Percentiles rank a stretch among this genome's conserved stretches.
These are phyloP conservation scores for Rhodotorula kratochvilovae DNA, from an alignment of 768 basidiomycete species.

Conservation along the genomic window DNA sequence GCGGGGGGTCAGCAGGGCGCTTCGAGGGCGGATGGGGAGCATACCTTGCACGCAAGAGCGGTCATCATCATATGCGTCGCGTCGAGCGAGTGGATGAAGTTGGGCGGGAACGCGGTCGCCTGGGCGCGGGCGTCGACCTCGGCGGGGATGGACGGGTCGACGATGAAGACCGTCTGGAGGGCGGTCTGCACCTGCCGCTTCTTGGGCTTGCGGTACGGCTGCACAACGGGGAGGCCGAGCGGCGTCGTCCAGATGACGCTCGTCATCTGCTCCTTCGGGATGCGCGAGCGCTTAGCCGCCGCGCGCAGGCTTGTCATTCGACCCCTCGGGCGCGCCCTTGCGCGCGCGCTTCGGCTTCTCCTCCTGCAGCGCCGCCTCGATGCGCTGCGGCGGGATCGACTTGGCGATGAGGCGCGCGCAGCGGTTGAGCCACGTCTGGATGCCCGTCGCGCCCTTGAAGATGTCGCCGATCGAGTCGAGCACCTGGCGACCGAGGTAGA, in stretches of 20 bases:
- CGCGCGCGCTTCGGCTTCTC: slow-evolving; percentile 9
- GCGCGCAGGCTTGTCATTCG: neutral
- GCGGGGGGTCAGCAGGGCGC: too few species aligned
- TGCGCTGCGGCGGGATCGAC: slow-evolving; percentile 65
- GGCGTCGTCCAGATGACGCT: slow-evolving; percentile 94
- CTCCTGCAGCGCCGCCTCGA: slow-evolving; percentile 40
- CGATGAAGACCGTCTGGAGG: slow-evolving; percentile 80
- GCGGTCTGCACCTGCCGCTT: slow-evolving; percentile 70
- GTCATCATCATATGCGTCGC: slow-evolving; percentile 99
- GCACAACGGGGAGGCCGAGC: slow-evolving; percentile 89
- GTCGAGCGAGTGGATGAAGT: slow-evolving; percentile 95
- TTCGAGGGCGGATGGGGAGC: too few species aligned
- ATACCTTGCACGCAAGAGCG: slow-evolving; percentile 68
- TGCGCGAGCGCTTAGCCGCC: slow-evolving; percentile 44
- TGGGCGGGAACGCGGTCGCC: slow-evolving; percentile 95
- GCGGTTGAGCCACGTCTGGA: slow-evolving; percentile 83
- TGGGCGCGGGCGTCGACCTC: slow-evolving; percentile 83
- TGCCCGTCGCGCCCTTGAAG: slow-evolving; percentile 84
- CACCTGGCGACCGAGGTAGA: slow-evolving; percentile 76
- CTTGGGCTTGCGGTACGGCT: slow-evolving; percentile 82
- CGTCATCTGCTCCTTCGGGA: slow-evolving; percentile 88
- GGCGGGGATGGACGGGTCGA: slow-evolving; percentile 71
- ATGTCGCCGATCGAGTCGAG: slow-evolving; percentile 81
- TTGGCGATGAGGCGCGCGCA: slow-evolving; percentile 80
- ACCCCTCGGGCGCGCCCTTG: neutral